Base-by-base conservation (phyloP, 2,329 filamentous ascomycete species). In the Hymenotorrendiella dingleyae region DNA sequence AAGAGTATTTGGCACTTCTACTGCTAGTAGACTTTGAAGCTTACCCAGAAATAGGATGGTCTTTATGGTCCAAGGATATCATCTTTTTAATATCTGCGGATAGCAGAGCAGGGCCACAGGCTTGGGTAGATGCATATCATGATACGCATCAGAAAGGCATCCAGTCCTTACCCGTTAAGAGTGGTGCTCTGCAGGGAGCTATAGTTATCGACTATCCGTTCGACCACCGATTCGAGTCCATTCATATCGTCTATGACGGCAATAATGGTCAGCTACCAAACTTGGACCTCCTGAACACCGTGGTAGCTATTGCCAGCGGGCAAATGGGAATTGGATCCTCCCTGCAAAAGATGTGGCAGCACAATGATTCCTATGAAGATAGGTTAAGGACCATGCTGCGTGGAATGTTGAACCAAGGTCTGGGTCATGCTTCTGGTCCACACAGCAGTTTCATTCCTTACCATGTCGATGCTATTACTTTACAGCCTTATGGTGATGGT, bases 371-470 rank as follows among this genome's bases (percentile, higher is more conserved):
- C 55, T 98, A 97, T 65, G 68, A 75, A 32, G 86, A 90, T 59
- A 81, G 93, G 14, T 74, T 98, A 29, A 76, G 80, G 55, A 96
- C 90, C 0, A 93, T 98, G 76, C 73, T 95, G 30, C 78, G 88
- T 28, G 91, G 93, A 28, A 95, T 98, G 87, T 67, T 94, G 46
- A 89, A 84, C 48, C 93, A 98, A 66, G 89, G 86, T 0, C 69
- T 96, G 1, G 93, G 93, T 1, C 84, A 91, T 54, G 86, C 89
- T 4, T 88, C 87, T 4, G 93, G 93, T 4, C 84, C 91, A 2
- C 93, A 98, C 63, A 95, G 88, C 63, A 85, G 84, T 54, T 98
- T 98, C 63, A 96, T 98, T 59, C 89, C 93, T 0, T 98, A 98
- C 61, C 93, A 97, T 56, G 86, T 98, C 48, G 93, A 98, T 62